These are phyloP conservation scores for Phaeomoniella chlamydospora DNA, from an alignment of 2,329 filamentous ascomycete species.

Conservation along the genomic window DNA sequence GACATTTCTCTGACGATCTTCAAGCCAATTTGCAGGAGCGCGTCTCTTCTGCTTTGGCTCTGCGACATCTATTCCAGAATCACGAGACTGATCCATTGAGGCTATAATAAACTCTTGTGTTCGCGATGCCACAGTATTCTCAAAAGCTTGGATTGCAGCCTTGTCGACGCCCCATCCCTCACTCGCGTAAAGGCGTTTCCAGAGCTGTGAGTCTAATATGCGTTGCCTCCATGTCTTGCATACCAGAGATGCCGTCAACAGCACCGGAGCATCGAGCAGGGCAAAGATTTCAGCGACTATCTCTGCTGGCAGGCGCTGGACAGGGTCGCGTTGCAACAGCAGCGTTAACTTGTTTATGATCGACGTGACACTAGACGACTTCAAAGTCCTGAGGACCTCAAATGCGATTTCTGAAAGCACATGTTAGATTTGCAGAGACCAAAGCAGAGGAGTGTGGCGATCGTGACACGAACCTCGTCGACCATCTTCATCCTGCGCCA, in stretches of 20 bases:
- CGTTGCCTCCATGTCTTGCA: conserved; percentile 72
- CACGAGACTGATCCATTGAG: conserved; percentile 22
- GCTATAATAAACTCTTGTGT: conserved; percentile 13
- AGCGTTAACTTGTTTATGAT: conserved; percentile 71
- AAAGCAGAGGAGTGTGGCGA: conserved; percentile 1
- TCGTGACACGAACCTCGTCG: conserved; percentile 33
- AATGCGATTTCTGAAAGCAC: conserved; percentile 57
- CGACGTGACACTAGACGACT: conserved; percentile 63
- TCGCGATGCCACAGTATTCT: conserved; percentile 32
- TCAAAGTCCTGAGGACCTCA: conserved; percentile 60
- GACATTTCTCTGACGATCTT: conserved; percentile 17
- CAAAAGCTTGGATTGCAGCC: conserved; percentile 51
- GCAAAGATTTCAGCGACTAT: conserved; percentile 81
- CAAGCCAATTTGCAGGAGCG: conserved; percentile 27
- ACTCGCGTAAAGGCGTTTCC: conserved; percentile 66
- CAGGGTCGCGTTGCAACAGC: conserved; percentile 83
- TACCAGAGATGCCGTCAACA: conserved; percentile 64
- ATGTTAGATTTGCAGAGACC: conserved; percentile 2
- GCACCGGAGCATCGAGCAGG: conserved; percentile 66
- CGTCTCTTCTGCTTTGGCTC: conserved; percentile 40
- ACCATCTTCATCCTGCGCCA: conserved; percentile 37
- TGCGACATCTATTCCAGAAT: conserved; percentile 31
- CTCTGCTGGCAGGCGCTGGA: conserved; percentile 72
- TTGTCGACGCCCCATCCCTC: conserved; percentile 74
- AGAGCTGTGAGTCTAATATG: conserved; percentile 70